These are phyloP conservation scores for Eucalyptus tenuipes DNA, from an alignment of 345 rosid species.

Conservation along the genomic window DNA sequence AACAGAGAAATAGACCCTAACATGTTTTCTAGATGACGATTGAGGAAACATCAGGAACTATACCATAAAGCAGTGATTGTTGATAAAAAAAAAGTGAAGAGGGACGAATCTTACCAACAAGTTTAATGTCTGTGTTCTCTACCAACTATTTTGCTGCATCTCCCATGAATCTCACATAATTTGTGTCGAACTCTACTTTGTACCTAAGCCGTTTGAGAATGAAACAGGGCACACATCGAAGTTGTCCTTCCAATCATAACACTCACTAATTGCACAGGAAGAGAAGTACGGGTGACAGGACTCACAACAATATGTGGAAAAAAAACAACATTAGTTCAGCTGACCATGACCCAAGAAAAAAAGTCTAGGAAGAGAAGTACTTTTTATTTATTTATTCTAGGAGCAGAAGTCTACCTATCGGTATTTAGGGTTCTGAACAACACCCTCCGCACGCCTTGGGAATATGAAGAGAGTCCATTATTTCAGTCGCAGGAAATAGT, in stretches of 20 bases:
- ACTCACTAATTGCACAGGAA: not conserved
- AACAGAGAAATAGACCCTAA: no score
- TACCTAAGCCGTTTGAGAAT: constrained; percentile 65
- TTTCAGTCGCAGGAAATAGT: constrained; percentile 32
- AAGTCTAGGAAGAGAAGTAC: not conserved
- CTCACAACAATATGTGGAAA: not conserved
- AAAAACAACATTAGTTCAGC: not conserved
- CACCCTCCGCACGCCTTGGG: constrained; percentile 61
- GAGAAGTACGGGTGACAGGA: no score
- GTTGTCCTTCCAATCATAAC: not conserved
- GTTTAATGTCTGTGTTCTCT: constrained; percentile 68
- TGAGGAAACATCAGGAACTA: no score
- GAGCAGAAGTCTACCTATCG: constrained; percentile 12
- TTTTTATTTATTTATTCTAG: not conserved
- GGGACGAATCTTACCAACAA: constrained; percentile 33
- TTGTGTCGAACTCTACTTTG: constrained; percentile 46
- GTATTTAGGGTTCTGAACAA: constrained; percentile 72
- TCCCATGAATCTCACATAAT: constrained; percentile 27
- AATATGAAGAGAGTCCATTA: not conserved
- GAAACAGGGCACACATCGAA: not conserved
- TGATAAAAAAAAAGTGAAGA: no score
- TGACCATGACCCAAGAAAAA: not conserved
- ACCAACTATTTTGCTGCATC: constrained; percentile 56
- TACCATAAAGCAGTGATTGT: no score
- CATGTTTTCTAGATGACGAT: no score